These are phyloP conservation scores for Cytospora paraplurivora DNA, from an alignment of 2,329 filamentous ascomycete genomes.

Conservation along the genomic window DNA sequence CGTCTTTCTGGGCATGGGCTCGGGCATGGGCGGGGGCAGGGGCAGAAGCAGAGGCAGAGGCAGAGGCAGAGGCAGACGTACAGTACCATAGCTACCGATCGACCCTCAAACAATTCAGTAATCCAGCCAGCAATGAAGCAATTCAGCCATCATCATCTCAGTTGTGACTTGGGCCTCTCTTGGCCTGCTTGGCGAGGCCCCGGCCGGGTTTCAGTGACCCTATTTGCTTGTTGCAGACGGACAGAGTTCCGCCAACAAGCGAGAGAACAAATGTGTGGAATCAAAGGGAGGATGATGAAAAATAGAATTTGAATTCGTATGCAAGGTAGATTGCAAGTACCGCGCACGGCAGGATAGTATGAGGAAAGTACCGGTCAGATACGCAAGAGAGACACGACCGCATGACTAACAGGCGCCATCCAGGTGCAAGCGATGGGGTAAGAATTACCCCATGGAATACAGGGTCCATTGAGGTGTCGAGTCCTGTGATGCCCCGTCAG, in stretches of 20 bases:
- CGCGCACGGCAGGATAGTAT: neutral
- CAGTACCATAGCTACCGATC: slow-evolving; percentile 3
- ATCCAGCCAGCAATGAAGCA: neutral
- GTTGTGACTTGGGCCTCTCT: neutral
- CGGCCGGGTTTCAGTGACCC: slow-evolving; percentile 26
- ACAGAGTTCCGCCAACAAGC: slow-evolving; percentile 8
- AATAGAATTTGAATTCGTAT: neutral
- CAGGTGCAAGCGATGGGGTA: slow-evolving; percentile 35
- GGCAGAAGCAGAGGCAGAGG: too few relatives aligned
- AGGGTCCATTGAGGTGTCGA: slow-evolving; percentile 2
- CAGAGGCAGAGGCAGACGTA: too few relatives aligned
- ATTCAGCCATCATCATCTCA: neutral
- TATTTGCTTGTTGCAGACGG: neutral
- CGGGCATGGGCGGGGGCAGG: too few relatives aligned
- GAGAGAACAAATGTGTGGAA: slow-evolving; percentile 4
- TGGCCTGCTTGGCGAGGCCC: slow-evolving; percentile 13
- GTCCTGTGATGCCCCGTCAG: slow-evolving; percentile 31
- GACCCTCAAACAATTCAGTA: neutral
- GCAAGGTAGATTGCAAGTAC: neutral
- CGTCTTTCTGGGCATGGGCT: too few relatives aligned
- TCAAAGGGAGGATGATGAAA: neutral
- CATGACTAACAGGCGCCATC: slow-evolving; percentile 29
- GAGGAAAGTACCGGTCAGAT: slow-evolving; percentile 4
- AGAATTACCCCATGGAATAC: slow-evolving; percentile 36
- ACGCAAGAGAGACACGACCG: neutral